A percentile compares a stretch with the other conserved stretches of the same genome.
These are phyloP conservation scores for Vicia faba DNA, from an alignment of 306 rosid species.

Conservation along the genomic window DNA sequence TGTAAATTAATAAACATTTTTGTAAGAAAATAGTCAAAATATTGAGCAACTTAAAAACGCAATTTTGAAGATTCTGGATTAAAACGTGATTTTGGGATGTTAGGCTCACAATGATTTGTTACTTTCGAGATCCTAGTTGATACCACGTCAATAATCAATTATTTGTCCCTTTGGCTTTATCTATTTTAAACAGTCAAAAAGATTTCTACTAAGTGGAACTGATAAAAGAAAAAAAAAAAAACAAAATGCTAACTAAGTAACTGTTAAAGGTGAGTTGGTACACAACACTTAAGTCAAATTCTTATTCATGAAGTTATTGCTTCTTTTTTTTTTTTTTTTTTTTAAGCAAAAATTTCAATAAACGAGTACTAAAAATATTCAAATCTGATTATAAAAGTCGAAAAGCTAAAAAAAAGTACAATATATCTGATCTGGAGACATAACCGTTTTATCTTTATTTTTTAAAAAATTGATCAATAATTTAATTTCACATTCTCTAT, in stretches of 20 bases:
- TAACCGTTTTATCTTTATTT: no score
- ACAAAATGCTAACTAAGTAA: conserved; percentile 17
- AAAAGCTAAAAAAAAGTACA: no score
- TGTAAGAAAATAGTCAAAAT: no score
- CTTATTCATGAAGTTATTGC: conserved; percentile 2
- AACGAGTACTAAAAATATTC: no score
- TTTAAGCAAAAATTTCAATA: no score
- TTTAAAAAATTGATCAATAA: no score
- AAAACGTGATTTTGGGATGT: conserved; percentile 25
- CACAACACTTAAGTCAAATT: background rate
- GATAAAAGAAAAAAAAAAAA: conserved; percentile 8
- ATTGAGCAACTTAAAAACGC: background rate
- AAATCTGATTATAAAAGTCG: no score
- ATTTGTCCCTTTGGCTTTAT: conserved; percentile 28
- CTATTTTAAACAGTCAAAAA: conserved; percentile 25
- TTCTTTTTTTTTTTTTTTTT: no score
- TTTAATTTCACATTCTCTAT: no score
- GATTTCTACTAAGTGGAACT: conserved; percentile 29
- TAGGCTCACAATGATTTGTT: conserved; percentile 5
- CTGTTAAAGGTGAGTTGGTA: background rate
- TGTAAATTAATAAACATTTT: no score
- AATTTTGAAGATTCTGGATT: conserved; percentile 22
- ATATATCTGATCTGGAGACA: no score
- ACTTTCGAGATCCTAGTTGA: conserved; percentile 29
- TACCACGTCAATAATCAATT: conserved; percentile 37